These are phyloP conservation scores for Serendipita sp. DNA, from an alignment of 768 basidiomycete species.

Conservation along the genomic window DNA sequence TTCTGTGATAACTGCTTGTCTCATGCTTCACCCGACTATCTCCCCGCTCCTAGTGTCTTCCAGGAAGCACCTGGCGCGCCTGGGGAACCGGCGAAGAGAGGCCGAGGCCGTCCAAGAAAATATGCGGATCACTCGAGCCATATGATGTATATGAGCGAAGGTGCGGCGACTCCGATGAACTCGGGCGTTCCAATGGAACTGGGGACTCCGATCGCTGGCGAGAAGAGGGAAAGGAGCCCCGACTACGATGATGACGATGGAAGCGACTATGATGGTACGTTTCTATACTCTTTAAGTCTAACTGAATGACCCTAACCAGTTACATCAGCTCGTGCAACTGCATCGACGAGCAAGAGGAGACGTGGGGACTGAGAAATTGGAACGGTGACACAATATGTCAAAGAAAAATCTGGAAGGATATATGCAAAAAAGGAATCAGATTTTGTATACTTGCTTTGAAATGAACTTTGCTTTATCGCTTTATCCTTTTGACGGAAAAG, in stretches of 20 bases:
- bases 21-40: conserved; percentile 12
- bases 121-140: conserved; percentile 6
- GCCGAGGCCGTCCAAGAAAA: background rate
- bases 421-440: background rate
- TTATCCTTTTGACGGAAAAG: background rate
- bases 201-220: conserved; percentile 1
- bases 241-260: conserved; percentile 6
- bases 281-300: background rate
- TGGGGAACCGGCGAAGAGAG: background rate
- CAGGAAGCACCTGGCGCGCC: background rate
- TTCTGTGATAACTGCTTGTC: conserved; percentile 60
- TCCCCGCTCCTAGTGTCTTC: background rate
- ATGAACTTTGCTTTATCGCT: background rate
- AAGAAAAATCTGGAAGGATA: background rate
- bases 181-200: background rate
- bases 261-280: conserved; percentile 4
- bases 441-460: background rate
- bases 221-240: conserved; percentile 8
- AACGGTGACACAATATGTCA: background rate
- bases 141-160: conserved; percentile 6
- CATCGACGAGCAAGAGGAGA: background rate
- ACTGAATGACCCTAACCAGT: background rate
- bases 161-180: background rate
- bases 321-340: background rate
- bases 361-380: background rate